These are phyloP conservation scores for Pezicula neosporulosa DNA, from an alignment of 2,329 filamentous ascomycete species.

Conservation along the genomic window DNA sequence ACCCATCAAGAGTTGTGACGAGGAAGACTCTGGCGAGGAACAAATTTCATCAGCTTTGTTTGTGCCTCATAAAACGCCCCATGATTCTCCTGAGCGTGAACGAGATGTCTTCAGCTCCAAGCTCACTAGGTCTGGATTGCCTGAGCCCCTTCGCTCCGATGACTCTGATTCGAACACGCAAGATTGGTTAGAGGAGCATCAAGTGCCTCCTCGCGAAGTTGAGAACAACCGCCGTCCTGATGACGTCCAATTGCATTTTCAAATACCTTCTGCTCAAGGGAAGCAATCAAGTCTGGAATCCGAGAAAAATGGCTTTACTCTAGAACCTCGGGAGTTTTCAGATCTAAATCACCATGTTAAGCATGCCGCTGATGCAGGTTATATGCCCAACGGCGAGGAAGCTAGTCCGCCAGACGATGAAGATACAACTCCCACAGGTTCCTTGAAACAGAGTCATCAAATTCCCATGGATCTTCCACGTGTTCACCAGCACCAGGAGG, in stretches of 20 bases:
- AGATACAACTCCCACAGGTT: conserved; percentile 26
- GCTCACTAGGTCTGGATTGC: conserved; percentile 1
- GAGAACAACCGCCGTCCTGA: conserved; percentile 14
- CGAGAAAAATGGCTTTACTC: conserved; percentile 8
- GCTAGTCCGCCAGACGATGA: conserved; percentile 20
- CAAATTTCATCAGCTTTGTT: conserved; percentile 87
- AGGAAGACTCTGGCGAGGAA: conserved; percentile 69
- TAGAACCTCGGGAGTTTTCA: conserved; percentile 5
- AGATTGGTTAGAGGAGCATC: conserved; percentile 29
- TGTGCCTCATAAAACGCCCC: conserved; percentile 64
- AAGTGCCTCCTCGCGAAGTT: conserved; percentile 33
- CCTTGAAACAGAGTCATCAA: conserved; percentile 30
- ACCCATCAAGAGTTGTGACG: conserved; percentile 24
- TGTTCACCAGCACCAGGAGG: conserved; percentile 46
- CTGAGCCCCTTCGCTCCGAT: conserved; percentile 15
- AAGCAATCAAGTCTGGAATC: conserved; percentile 24
- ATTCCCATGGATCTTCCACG: conserved; percentile 42
- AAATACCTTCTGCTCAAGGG: conserved; percentile 7
- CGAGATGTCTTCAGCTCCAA: conserved; percentile 8
- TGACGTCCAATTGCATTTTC: conserved; percentile 10
- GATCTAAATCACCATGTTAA: conserved; percentile 13
- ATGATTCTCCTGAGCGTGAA: conserved; percentile 36
- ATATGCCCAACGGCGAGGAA: conserved; percentile 20
- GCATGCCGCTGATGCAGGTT: conserved; percentile 18
- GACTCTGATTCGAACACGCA: conserved; percentile 20